phyloP scores from a whole-genome alignment of 1,284 basidiomycete species.

The Cryptococcus maquisensis region DNA sequence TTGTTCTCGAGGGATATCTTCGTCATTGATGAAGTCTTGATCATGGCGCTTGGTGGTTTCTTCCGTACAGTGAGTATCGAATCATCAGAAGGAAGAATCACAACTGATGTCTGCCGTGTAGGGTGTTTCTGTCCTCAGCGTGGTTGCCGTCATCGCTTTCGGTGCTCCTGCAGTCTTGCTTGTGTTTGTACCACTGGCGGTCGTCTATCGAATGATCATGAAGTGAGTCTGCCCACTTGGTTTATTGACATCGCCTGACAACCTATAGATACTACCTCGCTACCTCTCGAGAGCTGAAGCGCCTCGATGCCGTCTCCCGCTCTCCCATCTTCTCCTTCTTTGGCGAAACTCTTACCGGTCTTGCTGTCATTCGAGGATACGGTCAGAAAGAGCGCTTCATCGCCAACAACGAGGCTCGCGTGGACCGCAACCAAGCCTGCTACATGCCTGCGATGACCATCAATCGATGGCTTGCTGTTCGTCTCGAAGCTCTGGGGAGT shows the following conservation, averaged over 20 bases:
- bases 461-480: slow-evolving; percentile 54
- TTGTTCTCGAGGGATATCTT: slow-evolving; percentile 90
- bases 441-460: slow-evolving; percentile 53
- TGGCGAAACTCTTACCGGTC: slow-evolving; percentile 76
- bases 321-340: slow-evolving; percentile 88
- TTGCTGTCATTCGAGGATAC: slow-evolving; percentile 79
- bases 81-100: not conserved
- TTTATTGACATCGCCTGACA: slow-evolving; percentile 2
- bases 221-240: slow-evolving; percentile 52
- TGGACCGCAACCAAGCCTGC: slow-evolving; percentile 56
- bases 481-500: slow-evolving; percentile 72
- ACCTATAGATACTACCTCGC: slow-evolving; percentile 73
- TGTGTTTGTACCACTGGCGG: slow-evolving; percentile 66
- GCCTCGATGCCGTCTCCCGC: slow-evolving; percentile 81
- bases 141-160: slow-evolving; percentile 69
- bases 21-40: slow-evolving; percentile 78
- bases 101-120: not conserved
- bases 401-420: slow-evolving; percentile 67
- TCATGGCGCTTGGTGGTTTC: slow-evolving; percentile 64
- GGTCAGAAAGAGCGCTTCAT: slow-evolving; percentile 69
- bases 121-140: slow-evolving; percentile 58
- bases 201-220: slow-evolving; percentile 73
- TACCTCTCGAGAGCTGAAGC: slow-evolving; percentile 86
- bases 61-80: slow-evolving; percentile 56
- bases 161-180: slow-evolving; percentile 80